Base-by-base conservation (phyloP, 306 rosid species). In the Heteromeles arbutifolia region DNA sequence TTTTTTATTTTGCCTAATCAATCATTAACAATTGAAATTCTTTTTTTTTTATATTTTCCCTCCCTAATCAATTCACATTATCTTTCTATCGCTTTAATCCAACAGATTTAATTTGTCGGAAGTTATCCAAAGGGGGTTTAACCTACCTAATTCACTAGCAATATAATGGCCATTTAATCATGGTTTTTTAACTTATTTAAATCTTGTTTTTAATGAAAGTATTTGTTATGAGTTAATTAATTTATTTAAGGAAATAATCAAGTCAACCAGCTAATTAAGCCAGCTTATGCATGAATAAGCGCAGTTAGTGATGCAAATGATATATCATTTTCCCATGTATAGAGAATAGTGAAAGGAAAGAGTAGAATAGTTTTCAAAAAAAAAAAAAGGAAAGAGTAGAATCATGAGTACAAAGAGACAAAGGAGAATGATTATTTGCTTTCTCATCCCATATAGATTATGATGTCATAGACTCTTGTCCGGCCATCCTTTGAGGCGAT, bases 51-150 rank as follows among this genome's bases (percentile, higher is more conserved):
- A n/a, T 61, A 4, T 15, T 17, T 45, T 28, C 39, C 43, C 9
- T 21, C 31, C 5, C 70, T 37, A 74, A 63, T 64, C 54, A 68
- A 53, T 50, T 50, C 59, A 3, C 41, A 70, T 52, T 18, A 43
- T 74, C 43, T 21, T 26, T 62, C 74, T 58, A 72, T 70, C 76
- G 78, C 77, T 73, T 80, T 82, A 78, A 56, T 75, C 67, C 53
- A 73, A 61, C 84, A 74, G 78, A 77, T 73, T 83, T 85, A 83
- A 65, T 77, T 86, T 86, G 85, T 84, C 86, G 82, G 90, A 82
- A 50, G 88, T 78, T 72, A 82, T 80, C 53, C 78, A 75, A 69
- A 57, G 9, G 80, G 39, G 52, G 63, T 69, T 76, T 77, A 58
- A 79, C 83, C 63, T 67, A 19, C 83, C 63, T 70, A 19, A 34